These are phyloP conservation scores for Sporothrix luriei DNA, from an alignment of 2,329 filamentous ascomycete species.

Conservation along the genomic window DNA sequence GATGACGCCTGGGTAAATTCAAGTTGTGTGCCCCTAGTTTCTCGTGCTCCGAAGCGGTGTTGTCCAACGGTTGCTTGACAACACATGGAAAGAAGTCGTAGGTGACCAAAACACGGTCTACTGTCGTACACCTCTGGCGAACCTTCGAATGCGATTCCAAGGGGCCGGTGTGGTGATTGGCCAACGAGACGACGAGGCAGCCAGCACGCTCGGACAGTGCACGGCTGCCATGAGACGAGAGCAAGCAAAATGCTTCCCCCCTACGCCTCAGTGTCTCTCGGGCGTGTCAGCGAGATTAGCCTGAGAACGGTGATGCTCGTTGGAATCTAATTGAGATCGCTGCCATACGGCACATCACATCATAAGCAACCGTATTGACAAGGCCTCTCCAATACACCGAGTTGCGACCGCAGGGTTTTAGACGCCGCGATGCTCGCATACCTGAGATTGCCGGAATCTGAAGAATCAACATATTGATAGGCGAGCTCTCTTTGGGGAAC, in stretches of 20 bases:
- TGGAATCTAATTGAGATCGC: not conserved
- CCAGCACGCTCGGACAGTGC: constrained; percentile 17
- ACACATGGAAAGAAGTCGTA: not conserved
- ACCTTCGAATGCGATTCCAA: constrained; percentile 7
- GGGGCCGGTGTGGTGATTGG: constrained; percentile 6
- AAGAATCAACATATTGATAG: not conserved
- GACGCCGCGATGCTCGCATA: not conserved
- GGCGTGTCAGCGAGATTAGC: not conserved
- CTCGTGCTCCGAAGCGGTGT: not conserved
- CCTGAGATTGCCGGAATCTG: not conserved
- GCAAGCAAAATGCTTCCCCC: not conserved
- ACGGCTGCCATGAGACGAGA: not conserved
- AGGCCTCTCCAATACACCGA: not conserved
- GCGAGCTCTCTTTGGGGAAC: too few species aligned
- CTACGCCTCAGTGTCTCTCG: not conserved
- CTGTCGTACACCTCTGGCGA: not conserved
- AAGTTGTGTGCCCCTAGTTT: not conserved
- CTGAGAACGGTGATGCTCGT: not conserved
- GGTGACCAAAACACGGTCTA: not conserved
- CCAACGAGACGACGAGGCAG: not conserved
- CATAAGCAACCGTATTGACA: not conserved
- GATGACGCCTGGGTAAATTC: constrained; percentile 6
- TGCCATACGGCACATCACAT: not conserved
- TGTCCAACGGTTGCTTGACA: not conserved
- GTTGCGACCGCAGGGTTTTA: not conserved